phyloP scores from a whole-genome alignment of 805 yeast genomes.

The Scheffersomyces stipitis region DNA sequence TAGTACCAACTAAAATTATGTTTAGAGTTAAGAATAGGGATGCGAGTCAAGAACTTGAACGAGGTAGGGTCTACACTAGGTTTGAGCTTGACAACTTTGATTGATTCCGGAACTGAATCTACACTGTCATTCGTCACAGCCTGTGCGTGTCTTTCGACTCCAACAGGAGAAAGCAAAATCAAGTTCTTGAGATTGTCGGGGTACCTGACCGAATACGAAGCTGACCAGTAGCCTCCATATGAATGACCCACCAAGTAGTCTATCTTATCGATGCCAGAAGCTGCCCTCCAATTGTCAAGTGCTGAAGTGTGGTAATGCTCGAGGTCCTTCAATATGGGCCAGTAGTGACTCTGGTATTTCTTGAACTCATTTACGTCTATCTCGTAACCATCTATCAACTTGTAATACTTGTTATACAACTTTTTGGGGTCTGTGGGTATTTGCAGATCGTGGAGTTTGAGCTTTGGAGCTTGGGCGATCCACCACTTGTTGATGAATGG shows the following conservation, averaged over 20 bases:
- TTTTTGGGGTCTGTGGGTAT: slow-evolving; percentile 23
- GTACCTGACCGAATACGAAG: slow-evolving; percentile 58
- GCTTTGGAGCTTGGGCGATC: slow-evolving; percentile 17
- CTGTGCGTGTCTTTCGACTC: slow-evolving; percentile 68
- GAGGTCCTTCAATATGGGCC: slow-evolving; percentile 40
- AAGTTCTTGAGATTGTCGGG: slow-evolving; percentile 55
- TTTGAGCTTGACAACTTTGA: slow-evolving; percentile 12
- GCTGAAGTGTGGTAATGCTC: slow-evolving; percentile 59
- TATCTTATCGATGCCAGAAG: slow-evolving; percentile 49
- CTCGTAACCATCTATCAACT: slow-evolving; percentile 36
- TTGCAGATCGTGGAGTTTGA: slow-evolving; percentile 25
- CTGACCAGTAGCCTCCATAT: slow-evolving; percentile 73
- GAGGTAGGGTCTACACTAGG: slow-evolving; percentile 46
- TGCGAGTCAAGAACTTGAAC: slow-evolving; percentile 47
- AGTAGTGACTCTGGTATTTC: slow-evolving; percentile 33
- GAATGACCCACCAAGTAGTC: slow-evolving; percentile 73
- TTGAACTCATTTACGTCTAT: slow-evolving; percentile 24
- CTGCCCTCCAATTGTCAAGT: slow-evolving; percentile 64
- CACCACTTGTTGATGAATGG: slow-evolving; percentile 18
- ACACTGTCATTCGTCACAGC: slow-evolving; percentile 49
- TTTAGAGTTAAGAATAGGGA: slow-evolving; percentile 37
- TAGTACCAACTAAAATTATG: slow-evolving; percentile 38
- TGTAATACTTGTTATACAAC: slow-evolving; percentile 39
- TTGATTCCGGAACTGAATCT: slow-evolving; percentile 4
- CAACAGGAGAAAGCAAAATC: slow-evolving; percentile 72